Evolutionary conservation across 2,329 filamentous ascomycete species (phyloP).

Genomic region (Ceratocystis huliohia): DNA sequence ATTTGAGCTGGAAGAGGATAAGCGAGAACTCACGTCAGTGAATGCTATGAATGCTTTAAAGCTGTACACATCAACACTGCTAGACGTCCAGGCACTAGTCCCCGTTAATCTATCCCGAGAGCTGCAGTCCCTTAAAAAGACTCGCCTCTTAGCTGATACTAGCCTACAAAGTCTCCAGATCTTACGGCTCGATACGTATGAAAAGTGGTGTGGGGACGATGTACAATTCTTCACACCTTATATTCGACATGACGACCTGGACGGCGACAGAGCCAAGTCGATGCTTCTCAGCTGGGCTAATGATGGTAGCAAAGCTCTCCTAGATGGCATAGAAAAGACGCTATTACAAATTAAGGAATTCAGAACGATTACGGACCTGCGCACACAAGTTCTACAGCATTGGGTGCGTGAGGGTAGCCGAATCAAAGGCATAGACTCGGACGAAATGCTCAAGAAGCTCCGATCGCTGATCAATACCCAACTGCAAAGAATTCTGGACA

Average conservation of each 20-base stretch:
- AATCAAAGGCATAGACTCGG: slow-evolving; percentile 53
- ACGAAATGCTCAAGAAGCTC: slow-evolving; percentile 54
- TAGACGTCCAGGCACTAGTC: slow-evolving; percentile 64
- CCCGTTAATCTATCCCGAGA: slow-evolving; percentile 59
- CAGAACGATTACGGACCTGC: slow-evolving; percentile 53
- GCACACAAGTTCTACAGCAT: slow-evolving; percentile 56
- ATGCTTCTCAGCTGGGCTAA: slow-evolving; percentile 53
- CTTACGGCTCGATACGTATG: slow-evolving; percentile 63
- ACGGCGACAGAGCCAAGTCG: slow-evolving; percentile 45
- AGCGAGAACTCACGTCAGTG: slow-evolving; percentile 30
- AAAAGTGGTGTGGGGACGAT: slow-evolving; percentile 69
- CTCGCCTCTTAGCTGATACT: slow-evolving; percentile 58
- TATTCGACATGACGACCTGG: slow-evolving; percentile 66
- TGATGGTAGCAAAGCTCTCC: slow-evolving; percentile 44
- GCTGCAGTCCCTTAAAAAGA: slow-evolving; percentile 54
- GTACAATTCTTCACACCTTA: slow-evolving; percentile 78
- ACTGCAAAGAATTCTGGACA: slow-evolving; percentile 49
- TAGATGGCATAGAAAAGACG: slow-evolving; percentile 48
- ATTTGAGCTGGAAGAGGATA: slow-evolving; percentile 39
- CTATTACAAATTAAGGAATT: slow-evolving; percentile 52
- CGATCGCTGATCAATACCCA: slow-evolving; percentile 56
- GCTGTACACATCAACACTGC: slow-evolving; percentile 63
- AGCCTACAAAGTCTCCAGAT: slow-evolving; percentile 54
- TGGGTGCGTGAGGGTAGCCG: slow-evolving; percentile 61
- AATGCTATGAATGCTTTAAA: slow-evolving; percentile 52